Percentiles rank a stretch among this genome's conserved stretches.
Evolutionary conservation across 495 filamentous ascomycete genomes (phyloP).

Genomic region (Neohortaea acidophila): DNA sequence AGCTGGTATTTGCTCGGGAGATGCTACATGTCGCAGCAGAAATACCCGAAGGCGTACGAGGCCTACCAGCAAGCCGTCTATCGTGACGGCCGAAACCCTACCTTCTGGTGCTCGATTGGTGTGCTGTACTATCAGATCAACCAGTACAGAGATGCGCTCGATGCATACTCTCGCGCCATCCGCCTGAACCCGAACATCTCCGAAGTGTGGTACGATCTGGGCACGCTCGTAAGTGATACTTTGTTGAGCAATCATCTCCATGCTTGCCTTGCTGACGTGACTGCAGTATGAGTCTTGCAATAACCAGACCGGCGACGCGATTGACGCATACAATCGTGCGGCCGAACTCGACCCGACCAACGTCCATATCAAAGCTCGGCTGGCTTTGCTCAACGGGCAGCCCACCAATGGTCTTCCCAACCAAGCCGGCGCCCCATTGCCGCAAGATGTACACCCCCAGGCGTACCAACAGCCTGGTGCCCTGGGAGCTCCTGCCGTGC

Average conservation of each 20-base stretch:
- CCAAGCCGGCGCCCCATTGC: conserved; percentile 51
- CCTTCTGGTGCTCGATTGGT: conserved; percentile 99
- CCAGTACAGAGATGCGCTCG: conserved; percentile 94
- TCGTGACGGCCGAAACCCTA: conserved; percentile 93
- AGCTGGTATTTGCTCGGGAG: conserved; percentile 97
- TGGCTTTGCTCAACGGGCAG: conserved; percentile 70
- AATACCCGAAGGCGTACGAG: conserved; percentile 97
- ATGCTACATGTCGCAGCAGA: conserved; percentile 99
- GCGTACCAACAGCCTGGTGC: conserved; percentile 33
- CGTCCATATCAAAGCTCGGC: conserved; percentile 86
- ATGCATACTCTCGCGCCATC: conserved; percentile 96
- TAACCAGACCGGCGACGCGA: conserved; percentile 91
- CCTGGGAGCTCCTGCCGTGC: conserved; percentile 48
- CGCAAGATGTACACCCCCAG: conserved; percentile 60
- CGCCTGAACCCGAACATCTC: conserved; percentile 97
- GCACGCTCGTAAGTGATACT: conserved; percentile 64
- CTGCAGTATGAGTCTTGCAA: conserved; percentile 91
- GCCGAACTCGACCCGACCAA: conserved; percentile 88
- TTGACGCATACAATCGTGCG: conserved; percentile 89
- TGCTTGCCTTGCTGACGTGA: conserved; percentile 22
- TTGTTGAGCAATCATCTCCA: conserved; percentile 2
- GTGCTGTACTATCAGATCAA: conserved; percentile 99
- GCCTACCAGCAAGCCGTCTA: conserved; percentile 99
- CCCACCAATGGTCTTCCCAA: conserved; percentile 53
- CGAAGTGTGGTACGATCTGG: conserved; percentile 98